phyloP scores from a whole-genome alignment of 805 yeast species.

The Wickerhamiella bombiphila region DNA sequence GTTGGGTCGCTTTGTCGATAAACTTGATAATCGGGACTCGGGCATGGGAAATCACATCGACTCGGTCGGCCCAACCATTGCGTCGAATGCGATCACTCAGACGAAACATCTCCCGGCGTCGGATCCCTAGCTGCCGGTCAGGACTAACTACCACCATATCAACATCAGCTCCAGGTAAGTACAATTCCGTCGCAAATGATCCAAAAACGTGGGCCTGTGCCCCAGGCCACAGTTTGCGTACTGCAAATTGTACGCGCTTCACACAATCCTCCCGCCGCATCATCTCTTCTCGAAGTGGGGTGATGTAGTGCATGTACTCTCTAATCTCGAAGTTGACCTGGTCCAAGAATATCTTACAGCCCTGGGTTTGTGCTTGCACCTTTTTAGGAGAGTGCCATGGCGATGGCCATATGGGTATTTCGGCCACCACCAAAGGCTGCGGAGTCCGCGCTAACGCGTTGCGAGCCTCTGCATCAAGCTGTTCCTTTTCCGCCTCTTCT shows the following conservation, averaged over 20 bases:
- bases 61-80: conserved; percentile 42
- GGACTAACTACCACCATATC: conserved; percentile 70
- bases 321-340: conserved; percentile 78
- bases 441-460: conserved; percentile 5
- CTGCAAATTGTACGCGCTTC: conserved; percentile 37
- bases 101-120: conserved; percentile 52
- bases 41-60: conserved; percentile 79
- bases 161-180: conserved; percentile 88
- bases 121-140: conserved; percentile 40
- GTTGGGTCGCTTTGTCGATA: conserved; percentile 52
- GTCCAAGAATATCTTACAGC: conserved; percentile 31
- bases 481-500: conserved; percentile 2
- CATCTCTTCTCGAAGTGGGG: conserved; percentile 70
- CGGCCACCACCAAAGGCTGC: neutral
- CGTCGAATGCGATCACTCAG: conserved; percentile 55
- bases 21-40: conserved; percentile 91
- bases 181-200: conserved; percentile 83
- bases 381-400: conserved; percentile 4
- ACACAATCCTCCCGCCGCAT: conserved; percentile 52
- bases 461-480: conserved; percentile 2
- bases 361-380: neutral
- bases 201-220: conserved; percentile 81
- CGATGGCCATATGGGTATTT: conserved; percentile 1
- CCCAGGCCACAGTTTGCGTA: conserved; percentile 53
- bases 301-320: conserved; percentile 71